Base-by-base conservation (phyloP, 2,329 filamentous ascomycete genomes). In the Calonectria henricotiae region DNA sequence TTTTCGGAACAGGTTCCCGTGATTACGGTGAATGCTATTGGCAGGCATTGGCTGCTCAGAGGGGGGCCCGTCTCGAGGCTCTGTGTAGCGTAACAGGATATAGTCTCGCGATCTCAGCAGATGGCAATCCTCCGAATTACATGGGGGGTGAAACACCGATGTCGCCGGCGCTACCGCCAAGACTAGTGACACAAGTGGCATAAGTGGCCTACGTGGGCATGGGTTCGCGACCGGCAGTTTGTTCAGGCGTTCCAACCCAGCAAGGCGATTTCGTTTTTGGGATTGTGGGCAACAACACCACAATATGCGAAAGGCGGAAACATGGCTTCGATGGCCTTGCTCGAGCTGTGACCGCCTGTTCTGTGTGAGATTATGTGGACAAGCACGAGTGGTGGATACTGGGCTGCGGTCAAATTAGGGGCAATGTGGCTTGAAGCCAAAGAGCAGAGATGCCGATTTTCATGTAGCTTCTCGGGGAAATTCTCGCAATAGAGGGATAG, bases 91-190 rank as follows among this genome's bases (percentile, higher is more conserved):
- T 61, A 61, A 63, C 30, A 49, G 32, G 30, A 51, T 37, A 51
- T 25, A 20, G 35, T 23, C 44, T 43, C 23, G 25, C 35, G 51
- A 61, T 61, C 54, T 30, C 30, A 37, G 35, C 35, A 58, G 46
- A 46, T 23, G 47, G 20, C 20, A 68, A 63, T 58, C 47, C 43
- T 61, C 44, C 43, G 43, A 39, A 43, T 37, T 54, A 58, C 61
- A 68, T 69, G 67, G 67, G 62, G 43, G 20, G 20, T 61, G 61
- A 65, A 69, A 61, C 62, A 49, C 67, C 67, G 51, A 65, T 54
- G 44, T 49, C 62, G 62, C 44, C 61, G 46, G 25, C 55, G 46
- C 65, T 41, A 54, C 37, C 37, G 46, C 46, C 46, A 51, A n/a
- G 60, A 44, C 54, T 64, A 54, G 67, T 25, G 60, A 41, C 58